Evolutionary conservation across 768 basidiomycete species (phyloP).

Genomic region (Pleurotus sapidus): DNA sequence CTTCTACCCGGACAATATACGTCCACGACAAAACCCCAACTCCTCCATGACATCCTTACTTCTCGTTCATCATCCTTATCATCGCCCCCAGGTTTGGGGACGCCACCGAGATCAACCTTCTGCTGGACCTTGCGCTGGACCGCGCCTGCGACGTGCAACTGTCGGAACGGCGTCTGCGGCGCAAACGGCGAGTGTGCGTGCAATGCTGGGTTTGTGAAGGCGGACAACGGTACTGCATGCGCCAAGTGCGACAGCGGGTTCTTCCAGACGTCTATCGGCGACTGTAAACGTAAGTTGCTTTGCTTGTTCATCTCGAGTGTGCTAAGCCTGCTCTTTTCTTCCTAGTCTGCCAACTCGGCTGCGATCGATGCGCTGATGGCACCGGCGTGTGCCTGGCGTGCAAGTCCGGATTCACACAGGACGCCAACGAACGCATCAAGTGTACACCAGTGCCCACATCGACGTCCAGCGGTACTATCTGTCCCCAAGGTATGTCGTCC

Average conservation of each 20-base stretch:
- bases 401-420: conserved; percentile 61
- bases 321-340: too few relatives aligned
- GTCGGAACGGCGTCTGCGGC: conserved; percentile 74
- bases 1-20: conserved; percentile 65
- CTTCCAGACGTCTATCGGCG: conserved; percentile 56
- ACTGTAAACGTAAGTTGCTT: too few relatives aligned
- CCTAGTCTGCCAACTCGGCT: conserved; percentile 65
- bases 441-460: conserved; percentile 54
- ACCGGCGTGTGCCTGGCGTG: conserved; percentile 73
- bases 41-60: conserved; percentile 55
- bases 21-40: conserved; percentile 54
- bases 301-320: too few relatives aligned
- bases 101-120: conserved; percentile 43
- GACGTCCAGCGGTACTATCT: conserved; percentile 52
- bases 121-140: conserved; percentile 50
- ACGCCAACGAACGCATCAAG: conserved; percentile 58
- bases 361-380: conserved; percentile 56
- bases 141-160: conserved; percentile 66
- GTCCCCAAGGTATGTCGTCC: conserved; percentile 50
- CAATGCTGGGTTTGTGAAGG: conserved; percentile 57
- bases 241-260: conserved; percentile 63
- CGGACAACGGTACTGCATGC: conserved; percentile 63
- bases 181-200: conserved; percentile 64
- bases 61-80: conserved; percentile 48
- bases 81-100: conserved; percentile 53